Evolutionary conservation across 495 filamentous ascomycete genomes (phyloP).

Genomic region (Penicillium argentinense): DNA sequence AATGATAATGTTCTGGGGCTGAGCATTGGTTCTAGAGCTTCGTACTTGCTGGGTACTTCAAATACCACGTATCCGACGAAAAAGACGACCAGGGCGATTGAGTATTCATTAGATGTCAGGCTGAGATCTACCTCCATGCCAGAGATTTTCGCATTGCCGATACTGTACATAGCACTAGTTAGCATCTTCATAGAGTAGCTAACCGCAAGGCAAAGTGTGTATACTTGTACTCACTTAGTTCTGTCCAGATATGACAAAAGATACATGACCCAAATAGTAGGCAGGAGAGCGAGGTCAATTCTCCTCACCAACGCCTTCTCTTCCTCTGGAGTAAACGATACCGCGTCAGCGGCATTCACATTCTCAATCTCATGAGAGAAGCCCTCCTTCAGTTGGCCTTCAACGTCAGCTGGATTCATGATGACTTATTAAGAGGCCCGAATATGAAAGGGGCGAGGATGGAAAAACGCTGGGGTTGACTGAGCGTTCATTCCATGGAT

Average conservation of each 20-base stretch:
- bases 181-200: no score
- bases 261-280: conserved; percentile 50
- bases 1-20: neutral
- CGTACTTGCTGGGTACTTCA: conserved; percentile 42
- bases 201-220: no score
- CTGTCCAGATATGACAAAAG: conserved; percentile 51
- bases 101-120: conserved; percentile 36
- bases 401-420: no score
- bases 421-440: no score
- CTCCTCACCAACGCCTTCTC: conserved; percentile 43
- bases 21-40: no score
- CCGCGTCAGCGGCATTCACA: conserved; percentile 3
- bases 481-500: no score
- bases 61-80: conserved; percentile 47
- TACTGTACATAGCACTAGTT: conserved; percentile 22
- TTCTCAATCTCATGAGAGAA: conserved; percentile 21
- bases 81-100: conserved; percentile 39
- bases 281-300: conserved; percentile 49
- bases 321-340: conserved; percentile 16
- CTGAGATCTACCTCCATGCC: conserved; percentile 44
- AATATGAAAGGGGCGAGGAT: no score
- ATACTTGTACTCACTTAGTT: conserved; percentile 25
- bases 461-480: no score
- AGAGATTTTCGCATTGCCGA: conserved; percentile 48
- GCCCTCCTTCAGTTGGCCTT: conserved; percentile 13